A percentile compares a stretch with the other conserved stretches of the same genome.
These are phyloP conservation scores for Candida dendrica DNA, from an alignment of 805 yeast genomes.

Conservation along the genomic window DNA sequence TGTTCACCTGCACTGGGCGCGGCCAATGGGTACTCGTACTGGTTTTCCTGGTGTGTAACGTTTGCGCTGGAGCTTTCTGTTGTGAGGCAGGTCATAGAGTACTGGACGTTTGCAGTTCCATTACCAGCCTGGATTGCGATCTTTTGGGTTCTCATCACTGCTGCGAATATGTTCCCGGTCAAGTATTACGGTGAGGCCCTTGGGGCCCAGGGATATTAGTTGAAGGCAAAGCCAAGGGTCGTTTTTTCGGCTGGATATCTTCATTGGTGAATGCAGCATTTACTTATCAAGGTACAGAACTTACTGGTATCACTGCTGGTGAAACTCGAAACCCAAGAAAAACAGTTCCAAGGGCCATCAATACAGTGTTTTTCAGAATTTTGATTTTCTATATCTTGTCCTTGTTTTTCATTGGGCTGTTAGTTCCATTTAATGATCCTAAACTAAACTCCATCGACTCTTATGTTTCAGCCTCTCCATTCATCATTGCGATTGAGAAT, in stretches of 20 bases:
- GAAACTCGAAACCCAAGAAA: conserved; percentile 67
- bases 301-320: conserved; percentile 70
- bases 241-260: conserved; percentile 63
- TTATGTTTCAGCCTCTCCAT: conserved; percentile 57
- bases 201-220: conserved; percentile 63
- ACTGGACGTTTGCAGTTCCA: conserved; percentile 67
- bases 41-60: conserved; percentile 75
- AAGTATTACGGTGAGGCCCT: conserved; percentile 70
- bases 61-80: conserved; percentile 69
- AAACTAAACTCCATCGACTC: conserved; percentile 29
- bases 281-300: conserved; percentile 75
- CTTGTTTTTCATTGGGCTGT: conserved; percentile 59
- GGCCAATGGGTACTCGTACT: conserved; percentile 65
- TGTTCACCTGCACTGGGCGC: conserved; percentile 67
- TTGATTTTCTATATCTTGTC: conserved; percentile 58
- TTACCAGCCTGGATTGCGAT: conserved; percentile 66
- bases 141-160: conserved; percentile 50
- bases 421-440: conserved; percentile 64
- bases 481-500: conserved; percentile 62
- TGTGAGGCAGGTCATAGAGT: conserved; percentile 56
- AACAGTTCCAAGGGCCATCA: conserved; percentile 65
- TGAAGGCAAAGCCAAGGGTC: conserved; percentile 39
- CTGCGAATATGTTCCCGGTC: conserved; percentile 58
- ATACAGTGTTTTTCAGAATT: conserved; percentile 61
- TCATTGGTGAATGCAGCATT: conserved; percentile 71